phyloP scores from a whole-genome alignment of 23 red algal genomes.

The Chondrus crispus region DNA sequence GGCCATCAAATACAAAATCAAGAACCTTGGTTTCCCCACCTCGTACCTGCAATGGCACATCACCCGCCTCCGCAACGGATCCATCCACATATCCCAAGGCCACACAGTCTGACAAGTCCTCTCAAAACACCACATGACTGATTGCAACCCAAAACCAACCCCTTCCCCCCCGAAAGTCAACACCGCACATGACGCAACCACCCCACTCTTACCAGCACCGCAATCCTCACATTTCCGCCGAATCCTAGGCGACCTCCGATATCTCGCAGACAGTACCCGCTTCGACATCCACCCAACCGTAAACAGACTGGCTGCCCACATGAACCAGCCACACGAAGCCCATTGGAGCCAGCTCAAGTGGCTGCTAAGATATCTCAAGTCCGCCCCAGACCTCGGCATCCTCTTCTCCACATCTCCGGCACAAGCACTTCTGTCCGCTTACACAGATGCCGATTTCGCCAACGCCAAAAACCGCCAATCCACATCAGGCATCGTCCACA shows the following conservation, averaged over 20 bases:
- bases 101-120: not conserved
- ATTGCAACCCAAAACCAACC: not conserved
- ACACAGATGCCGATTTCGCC: conserved; percentile 6
- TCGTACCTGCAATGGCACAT: not conserved
- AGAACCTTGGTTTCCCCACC: not conserved
- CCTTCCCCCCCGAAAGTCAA: not conserved
- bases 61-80: not conserved
- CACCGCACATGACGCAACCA: not conserved
- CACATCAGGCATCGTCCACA: not conserved
- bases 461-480: not conserved
- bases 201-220: not conserved
- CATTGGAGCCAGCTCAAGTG: not conserved
- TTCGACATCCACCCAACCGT: not conserved
- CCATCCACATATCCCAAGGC: not conserved
- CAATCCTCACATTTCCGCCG: not conserved
- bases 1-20: not conserved
- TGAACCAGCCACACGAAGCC: not conserved
- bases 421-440: not conserved
- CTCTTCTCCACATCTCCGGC: not conserved
- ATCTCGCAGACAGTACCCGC: not conserved
- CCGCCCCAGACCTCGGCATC: not conserved
- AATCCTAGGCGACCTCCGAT: not conserved
- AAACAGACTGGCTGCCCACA: not conserved
- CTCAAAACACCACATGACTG: not conserved
- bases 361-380: not conserved